Evolutionary conservation across 202 grass and related monocot genomes (phyloP).

Genomic region (Setaria viridis): DNA sequence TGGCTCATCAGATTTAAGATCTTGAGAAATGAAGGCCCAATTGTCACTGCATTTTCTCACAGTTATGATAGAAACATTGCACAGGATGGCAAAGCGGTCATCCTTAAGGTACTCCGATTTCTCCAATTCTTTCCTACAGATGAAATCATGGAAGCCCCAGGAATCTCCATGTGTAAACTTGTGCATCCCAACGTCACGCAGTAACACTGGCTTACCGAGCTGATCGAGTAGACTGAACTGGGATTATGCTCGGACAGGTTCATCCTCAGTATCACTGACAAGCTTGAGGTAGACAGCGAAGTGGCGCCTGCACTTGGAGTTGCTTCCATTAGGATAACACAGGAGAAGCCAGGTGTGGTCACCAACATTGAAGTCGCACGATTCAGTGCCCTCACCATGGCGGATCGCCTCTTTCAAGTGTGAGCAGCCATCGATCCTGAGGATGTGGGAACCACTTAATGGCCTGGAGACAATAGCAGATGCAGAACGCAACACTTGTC

Average conservation of each 20-base stretch:
- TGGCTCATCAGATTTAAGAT: background rate
- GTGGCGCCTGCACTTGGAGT: no score
- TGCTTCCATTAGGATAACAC: no score
- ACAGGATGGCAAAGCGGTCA: background rate
- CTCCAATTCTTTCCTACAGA: background rate
- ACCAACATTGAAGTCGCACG: no score
- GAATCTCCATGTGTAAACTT: background rate
- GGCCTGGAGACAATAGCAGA: constrained; percentile 1
- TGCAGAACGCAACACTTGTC: background rate
- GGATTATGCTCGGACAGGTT: no score
- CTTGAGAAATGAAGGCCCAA: constrained; percentile 21
- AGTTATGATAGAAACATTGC: background rate
- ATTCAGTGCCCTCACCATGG: background rate
- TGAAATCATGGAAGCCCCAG: constrained; percentile 10
- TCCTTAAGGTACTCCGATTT: background rate
- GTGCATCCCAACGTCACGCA: no score
- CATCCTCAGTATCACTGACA: no score
- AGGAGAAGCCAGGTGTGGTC: no score
- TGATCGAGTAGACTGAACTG: no score
- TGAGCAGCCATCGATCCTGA: constrained; percentile 20
- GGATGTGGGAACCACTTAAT: background rate
- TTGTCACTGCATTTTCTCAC: constrained; percentile 5
- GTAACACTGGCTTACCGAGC: no score
- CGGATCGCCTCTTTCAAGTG: background rate
- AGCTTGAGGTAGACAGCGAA: no score